Conservation (phyloP, 441 rosid genomes). For the Erysimum pusillum region DNA sequence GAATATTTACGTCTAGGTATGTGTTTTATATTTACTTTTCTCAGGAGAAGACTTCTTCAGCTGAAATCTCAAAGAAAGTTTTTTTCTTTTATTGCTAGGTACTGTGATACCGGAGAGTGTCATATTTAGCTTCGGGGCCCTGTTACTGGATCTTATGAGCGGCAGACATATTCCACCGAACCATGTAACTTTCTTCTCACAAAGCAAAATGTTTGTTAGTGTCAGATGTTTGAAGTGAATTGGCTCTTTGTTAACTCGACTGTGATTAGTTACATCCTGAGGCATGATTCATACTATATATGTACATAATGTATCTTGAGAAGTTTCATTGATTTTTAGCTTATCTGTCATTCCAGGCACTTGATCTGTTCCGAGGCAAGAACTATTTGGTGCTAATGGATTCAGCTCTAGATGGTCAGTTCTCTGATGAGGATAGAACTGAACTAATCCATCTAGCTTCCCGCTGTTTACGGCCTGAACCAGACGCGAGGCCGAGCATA, state of each 20-base stretch:
- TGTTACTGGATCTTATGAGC: slow-evolving; percentile 77
- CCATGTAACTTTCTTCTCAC: slow-evolving; percentile 60
- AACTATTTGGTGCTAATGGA: slow-evolving; percentile 77
- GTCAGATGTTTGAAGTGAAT: slow-evolving; percentile 6
- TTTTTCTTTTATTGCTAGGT: slow-evolving; percentile 51
- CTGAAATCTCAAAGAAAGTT: slow-evolving; percentile 19
- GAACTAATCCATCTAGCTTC: slow-evolving; percentile 72
- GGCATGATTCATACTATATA: neutral
- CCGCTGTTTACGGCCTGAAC: slow-evolving; percentile 71
- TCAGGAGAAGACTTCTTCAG: slow-evolving; percentile 18
- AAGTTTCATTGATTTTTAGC: neutral
- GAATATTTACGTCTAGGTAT: slow-evolving; percentile 68
- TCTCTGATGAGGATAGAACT: slow-evolving; percentile 74
- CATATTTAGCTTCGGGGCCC: slow-evolving; percentile 75
- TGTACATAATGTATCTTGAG: neutral
- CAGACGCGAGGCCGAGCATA: slow-evolving; percentile 73
- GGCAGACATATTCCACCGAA: slow-evolving; percentile 84
- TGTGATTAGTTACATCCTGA: slow-evolving; percentile 20
- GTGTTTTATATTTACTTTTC: neutral
- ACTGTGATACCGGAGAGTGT: slow-evolving; percentile 75
- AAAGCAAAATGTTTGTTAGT: slow-evolving; percentile 13
- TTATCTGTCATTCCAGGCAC: slow-evolving; percentile 59
- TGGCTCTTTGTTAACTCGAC: slow-evolving; percentile 21
- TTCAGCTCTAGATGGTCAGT: slow-evolving; percentile 77
- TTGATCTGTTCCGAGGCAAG: slow-evolving; percentile 75